Evolutionary conservation across 139 green algal species (phyloP).

Genomic region (Yamagishiella unicocca): DNA sequence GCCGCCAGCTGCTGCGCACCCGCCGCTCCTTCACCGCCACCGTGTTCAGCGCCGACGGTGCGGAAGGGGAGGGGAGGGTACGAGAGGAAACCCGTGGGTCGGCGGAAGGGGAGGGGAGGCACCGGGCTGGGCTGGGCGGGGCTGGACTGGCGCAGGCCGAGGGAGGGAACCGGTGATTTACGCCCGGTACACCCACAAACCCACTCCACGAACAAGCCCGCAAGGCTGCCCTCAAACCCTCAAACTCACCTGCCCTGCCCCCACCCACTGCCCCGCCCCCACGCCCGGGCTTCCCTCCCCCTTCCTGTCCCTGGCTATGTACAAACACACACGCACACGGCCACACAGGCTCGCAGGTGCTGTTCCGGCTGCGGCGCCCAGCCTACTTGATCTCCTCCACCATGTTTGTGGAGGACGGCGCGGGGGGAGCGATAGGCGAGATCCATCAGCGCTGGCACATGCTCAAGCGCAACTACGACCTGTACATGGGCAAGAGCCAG

Average conservation of each 20-base stretch:
- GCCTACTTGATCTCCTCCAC: slow-evolving; percentile 85
- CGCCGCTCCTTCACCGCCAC: slow-evolving; percentile 84
- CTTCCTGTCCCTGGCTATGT: too few species aligned
- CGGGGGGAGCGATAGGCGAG: slow-evolving; percentile 64
- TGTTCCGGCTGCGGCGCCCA: slow-evolving; percentile 83
- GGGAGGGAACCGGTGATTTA: not conserved
- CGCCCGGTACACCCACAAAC: not conserved
- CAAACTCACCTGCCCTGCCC: not conserved
- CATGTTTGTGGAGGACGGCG: slow-evolving; percentile 71
- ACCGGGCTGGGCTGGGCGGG: not conserved
- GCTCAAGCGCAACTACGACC: slow-evolving; percentile 83
- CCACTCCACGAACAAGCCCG: not conserved
- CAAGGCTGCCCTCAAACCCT: not conserved
- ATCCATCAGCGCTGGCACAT: slow-evolving; percentile 89
- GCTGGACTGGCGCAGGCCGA: not conserved
- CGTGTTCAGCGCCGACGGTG: slow-evolving; percentile 75
- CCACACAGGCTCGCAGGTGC: slow-evolving; percentile 63
- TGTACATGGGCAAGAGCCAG: slow-evolving; percentile 78
- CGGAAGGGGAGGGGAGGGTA: not conserved
- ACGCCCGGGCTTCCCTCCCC: not conserved
- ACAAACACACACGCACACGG: too few species aligned
- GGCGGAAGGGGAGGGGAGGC: not conserved
- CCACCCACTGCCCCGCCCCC: not conserved
- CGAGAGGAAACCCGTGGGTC: not conserved
- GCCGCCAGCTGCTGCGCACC: slow-evolving; percentile 83